Evolutionary conservation across 805 yeast genomes (phyloP).

Genomic region (Wickerhamomyces xylosicus): DNA sequence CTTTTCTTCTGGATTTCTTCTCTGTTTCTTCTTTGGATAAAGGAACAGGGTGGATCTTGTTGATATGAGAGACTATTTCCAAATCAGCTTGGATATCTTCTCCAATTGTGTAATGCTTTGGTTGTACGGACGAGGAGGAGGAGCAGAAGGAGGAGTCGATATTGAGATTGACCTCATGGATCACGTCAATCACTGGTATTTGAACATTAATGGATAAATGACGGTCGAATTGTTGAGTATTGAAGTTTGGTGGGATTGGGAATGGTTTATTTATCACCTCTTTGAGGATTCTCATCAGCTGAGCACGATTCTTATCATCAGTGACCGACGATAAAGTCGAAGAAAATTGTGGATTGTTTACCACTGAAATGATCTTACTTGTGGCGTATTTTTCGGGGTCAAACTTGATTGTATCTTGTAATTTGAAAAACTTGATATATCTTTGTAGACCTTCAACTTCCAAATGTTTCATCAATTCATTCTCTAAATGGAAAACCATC

Average conservation of each 20-base stretch:
- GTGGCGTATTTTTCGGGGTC: constrained; percentile 4
- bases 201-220: constrained; percentile 43
- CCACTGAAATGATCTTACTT: not conserved
- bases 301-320: constrained; percentile 1
- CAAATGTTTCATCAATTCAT: constrained; percentile 9
- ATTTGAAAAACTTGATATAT: constrained; percentile 15
- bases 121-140: constrained; percentile 21
- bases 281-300: not conserved
- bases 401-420: constrained; percentile 2
- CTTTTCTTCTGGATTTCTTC: constrained; percentile 10
- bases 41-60: not conserved
- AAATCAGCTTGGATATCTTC: constrained; percentile 43
- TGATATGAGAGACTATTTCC: constrained; percentile 24
- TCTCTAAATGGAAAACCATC: constrained; percentile 13
- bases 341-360: not conserved
- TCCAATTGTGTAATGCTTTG: constrained; percentile 45
- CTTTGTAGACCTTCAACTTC: constrained; percentile 8
- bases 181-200: constrained; percentile 47
- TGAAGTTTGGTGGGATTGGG: not conserved
- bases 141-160: constrained; percentile 41
- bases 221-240: constrained; percentile 2
- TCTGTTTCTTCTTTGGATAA: not conserved
- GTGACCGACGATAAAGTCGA: not conserved
- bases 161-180: too few species aligned
- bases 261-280: not conserved